Base-by-base conservation (phyloP, 352 stramenopile species). In the Pythium dissotocum region DNA sequence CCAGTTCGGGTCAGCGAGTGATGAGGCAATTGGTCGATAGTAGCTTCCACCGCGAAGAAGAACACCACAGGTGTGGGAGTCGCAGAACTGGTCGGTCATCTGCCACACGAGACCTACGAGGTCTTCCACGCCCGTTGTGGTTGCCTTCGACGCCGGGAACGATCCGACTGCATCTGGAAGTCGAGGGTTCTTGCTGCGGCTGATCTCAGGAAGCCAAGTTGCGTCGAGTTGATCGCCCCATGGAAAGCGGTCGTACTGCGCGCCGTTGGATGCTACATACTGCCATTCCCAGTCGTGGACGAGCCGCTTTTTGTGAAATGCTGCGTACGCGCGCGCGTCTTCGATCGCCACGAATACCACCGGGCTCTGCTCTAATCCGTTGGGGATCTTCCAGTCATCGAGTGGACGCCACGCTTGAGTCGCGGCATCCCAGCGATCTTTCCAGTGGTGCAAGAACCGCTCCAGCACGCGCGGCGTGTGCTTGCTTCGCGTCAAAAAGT, bases 261-360 rank as follows among this genome's bases (percentile, higher is more conserved):
- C 68, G 18, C 84, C 85, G 49, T 94, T 94, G 2, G 81, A 88
- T n/a, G 72, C 82, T 2, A 94, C 83, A 65, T 88, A 95, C 72
- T 96, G 89, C 89, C 86, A 95, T 59, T 96, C 89, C 83, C 85
- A 94, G 65, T 93, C 84, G 46, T 92, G 83, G 2, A 85, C 83
- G 35, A 96, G 75, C 0, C 89, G 79, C 63, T 93, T 91, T 6
- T 77, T 74, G 70, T 95, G 83, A 44, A 85, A 95, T 18, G 54
- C 55, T 2, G 85, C 86, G 49, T 83, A 96, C 4, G 83, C 80
- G 8, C 78, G 71, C 10, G 88, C 88, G 35, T 96, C 85, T 70
- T 94, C 87, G 35, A 81, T 65, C 12, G 83, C 72, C 16, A 96
- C 86, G 58, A 90, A 77, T n/a, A 94, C 85, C 6, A 95, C 83